Evolutionary conservation across 1,139 yeast genomes (phyloP), one percentile per base, ranked within the genome.

Genomic region (Geotrichum restrictum): DNA sequence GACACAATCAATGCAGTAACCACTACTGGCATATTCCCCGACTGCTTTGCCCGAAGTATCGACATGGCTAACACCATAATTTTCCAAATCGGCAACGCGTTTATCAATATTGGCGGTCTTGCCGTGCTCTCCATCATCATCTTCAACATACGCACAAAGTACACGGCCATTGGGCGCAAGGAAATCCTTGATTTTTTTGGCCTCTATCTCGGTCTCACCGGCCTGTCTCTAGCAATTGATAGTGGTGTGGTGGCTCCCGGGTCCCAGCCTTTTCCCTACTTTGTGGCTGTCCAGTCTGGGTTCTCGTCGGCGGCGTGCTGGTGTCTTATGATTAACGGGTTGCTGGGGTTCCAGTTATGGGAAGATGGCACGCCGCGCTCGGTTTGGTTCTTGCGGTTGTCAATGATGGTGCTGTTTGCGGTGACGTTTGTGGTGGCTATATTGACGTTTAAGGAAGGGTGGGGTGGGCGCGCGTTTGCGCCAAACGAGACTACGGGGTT

Each of bases 201-300:
- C 68, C 62, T 81, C 45, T 75, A 78, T 58, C 72, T 84, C 41
- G 74, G 80, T 1, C 74, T 86, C 60, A 76, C 81, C 10, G 77
- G 85, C 29, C 71, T 83, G 58, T 77, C 91, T 4, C 74, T 91
- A 55, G 79, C 89, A 37, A 93, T 88, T 14, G 96, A 91, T 65
- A 83, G 95, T 60, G 98, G 98, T 29, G 97, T 91, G 3, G 78
- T 88, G 19, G 95, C 98, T 1, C 95, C 96, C 1, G 85, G 91
- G 3, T 79, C 93, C 2, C 63, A 65, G 3, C 75, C 88, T 10
- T 91, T 82, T 66, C 85, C 89, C 0, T 89, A 86, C 68, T 85
- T 89, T 68, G 97, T 88, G 10, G 80, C 94, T 13, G 75, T 83
- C 1, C 97, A 91, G 68, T 67, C 85, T 14, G 96, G 94, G 56